Evolutionary conservation across 257 asterid species (phyloP).

Genomic region (Solanum okadae): DNA sequence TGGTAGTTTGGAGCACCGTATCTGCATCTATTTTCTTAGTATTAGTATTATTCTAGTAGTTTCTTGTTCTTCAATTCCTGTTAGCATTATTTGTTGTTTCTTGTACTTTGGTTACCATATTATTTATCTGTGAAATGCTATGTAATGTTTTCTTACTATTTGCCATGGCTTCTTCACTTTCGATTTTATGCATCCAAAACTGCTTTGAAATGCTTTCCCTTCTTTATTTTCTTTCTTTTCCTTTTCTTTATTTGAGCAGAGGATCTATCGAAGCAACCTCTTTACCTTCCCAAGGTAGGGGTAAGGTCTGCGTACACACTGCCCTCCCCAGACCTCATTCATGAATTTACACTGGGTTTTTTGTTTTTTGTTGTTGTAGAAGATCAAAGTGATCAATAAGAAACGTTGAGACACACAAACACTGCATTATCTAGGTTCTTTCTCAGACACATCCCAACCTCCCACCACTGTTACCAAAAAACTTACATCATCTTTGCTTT

Average conservation of each 20-base stretch:
- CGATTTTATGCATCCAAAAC: neutral
- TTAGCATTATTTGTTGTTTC: neutral
- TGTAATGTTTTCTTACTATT: neutral
- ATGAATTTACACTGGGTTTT: neutral
- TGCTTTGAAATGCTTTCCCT: neutral
- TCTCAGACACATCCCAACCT: neutral
- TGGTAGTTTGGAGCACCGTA: neutral
- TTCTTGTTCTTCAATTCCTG: neutral
- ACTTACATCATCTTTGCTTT: neutral
- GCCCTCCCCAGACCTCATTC: neutral
- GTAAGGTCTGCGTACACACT: neutral
- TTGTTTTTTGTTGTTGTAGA: neutral
- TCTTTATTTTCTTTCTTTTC: neutral
- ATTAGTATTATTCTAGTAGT: neutral
- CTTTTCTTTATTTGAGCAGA: neutral
- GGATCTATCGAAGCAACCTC: neutral
- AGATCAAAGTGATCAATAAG: neutral
- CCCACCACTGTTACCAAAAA: neutral
- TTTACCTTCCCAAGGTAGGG: neutral
- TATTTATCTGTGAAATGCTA: neutral
- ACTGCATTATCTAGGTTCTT: neutral
- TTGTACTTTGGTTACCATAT: neutral
- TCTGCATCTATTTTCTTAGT: neutral
- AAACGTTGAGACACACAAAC: neutral
- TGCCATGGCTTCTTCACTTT: neutral